These are phyloP conservation scores for Musa balbisiana DNA, from an alignment of 202 grass and related monocot species.

Conservation along the genomic window DNA sequence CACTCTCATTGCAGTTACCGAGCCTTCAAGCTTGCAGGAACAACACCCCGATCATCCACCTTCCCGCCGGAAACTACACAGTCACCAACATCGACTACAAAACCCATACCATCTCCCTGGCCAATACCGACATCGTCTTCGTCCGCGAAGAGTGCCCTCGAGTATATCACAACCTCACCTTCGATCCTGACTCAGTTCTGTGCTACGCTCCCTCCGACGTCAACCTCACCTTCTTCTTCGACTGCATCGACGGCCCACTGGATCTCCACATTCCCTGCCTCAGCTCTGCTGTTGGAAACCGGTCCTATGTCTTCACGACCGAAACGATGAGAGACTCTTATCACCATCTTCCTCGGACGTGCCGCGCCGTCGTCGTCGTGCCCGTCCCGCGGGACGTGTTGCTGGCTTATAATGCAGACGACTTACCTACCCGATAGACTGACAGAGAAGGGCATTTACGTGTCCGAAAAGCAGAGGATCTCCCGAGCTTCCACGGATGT, in stretches of 20 bases:
- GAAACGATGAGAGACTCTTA: too few relatives aligned
- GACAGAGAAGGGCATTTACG: too few relatives aligned
- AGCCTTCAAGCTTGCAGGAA: conserved; percentile 30
- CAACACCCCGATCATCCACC: conserved; percentile 10
- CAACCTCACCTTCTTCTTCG: conserved; percentile 42
- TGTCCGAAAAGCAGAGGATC: too few relatives aligned
- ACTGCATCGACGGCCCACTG: background rate
- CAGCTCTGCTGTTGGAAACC: background rate
- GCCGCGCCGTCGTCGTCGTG: conserved; percentile 7
- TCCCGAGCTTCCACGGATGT: too few relatives aligned
- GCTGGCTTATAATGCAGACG: fast-evolving
- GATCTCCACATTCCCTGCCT: fast-evolving
- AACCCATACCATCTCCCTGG: background rate
- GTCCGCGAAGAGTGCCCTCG: conserved; percentile 5
- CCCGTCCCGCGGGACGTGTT: conserved; percentile 19
- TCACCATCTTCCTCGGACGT: background rate
- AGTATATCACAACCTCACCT: conserved; percentile 25
- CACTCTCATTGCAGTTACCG: conserved; percentile 31
- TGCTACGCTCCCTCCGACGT: conserved; percentile 8
- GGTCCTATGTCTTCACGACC: background rate
- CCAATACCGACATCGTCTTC: conserved; percentile 12
- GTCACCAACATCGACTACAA: conserved; percentile 21
- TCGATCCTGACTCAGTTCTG: conserved; percentile 1
- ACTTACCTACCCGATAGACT: background rate
- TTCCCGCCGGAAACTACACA: conserved; percentile 23